Evolutionary conservation across 108 stramenopile genomes (phyloP).

Genomic region (Bacterosira constricta): DNA sequence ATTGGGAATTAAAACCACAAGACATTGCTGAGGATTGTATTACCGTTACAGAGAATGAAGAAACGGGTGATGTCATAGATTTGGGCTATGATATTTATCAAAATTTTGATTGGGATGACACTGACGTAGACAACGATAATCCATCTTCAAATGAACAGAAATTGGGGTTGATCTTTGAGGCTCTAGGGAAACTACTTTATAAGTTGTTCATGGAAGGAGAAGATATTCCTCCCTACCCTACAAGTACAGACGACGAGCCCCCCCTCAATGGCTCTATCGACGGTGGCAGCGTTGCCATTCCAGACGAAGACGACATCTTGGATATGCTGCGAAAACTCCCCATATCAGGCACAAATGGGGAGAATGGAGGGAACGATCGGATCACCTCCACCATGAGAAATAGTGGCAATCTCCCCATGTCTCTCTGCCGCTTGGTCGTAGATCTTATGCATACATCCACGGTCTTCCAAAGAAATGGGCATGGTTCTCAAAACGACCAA

Average conservation of each 20-base stretch:
- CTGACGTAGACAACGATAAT: not conserved
- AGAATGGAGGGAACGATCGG: not conserved
- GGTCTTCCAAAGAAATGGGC: not conserved
- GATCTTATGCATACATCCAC: constrained; percentile 8
- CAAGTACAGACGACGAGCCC: too few relatives aligned
- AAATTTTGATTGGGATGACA: not conserved
- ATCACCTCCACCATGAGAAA: constrained; percentile 4
- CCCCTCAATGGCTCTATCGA: too few relatives aligned
- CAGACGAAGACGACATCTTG: constrained; percentile 5
- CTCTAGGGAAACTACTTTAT: constrained; percentile 1
- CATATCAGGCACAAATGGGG: not conserved
- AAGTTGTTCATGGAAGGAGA: not conserved
- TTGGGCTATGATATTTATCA: not conserved
- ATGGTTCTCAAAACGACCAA: not conserved
- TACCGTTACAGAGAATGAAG: not conserved
- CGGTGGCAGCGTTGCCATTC: too few relatives aligned
- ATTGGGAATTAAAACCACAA: not conserved
- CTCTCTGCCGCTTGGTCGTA: constrained; percentile 10
- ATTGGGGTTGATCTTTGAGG: not conserved
- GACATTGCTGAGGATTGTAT: not conserved
- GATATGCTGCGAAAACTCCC: constrained; percentile 7
- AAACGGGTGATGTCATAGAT: not conserved
- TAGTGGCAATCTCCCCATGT: not conserved
- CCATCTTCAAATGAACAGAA: not conserved
- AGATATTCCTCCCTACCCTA: not conserved